A percentile compares a stretch with the other conserved stretches of the same genome.
phyloP scores from a whole-genome alignment of 768 basidiomycete species.

The Agrocybe chaxingu region DNA sequence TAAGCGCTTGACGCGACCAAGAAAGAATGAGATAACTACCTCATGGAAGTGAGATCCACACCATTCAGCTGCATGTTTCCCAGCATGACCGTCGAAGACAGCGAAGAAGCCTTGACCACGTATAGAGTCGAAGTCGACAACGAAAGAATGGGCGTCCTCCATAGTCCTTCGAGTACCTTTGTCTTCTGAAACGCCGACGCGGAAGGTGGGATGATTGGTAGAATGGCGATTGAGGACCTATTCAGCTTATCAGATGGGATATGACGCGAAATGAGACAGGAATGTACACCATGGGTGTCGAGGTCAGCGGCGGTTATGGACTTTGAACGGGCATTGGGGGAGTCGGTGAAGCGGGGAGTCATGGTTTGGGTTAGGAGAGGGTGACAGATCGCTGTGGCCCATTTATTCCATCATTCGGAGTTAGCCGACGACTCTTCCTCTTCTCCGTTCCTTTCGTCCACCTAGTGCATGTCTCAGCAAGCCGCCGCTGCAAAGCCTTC shows the following conservation, averaged over 20 bases:
- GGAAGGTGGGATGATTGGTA: conserved; percentile 57
- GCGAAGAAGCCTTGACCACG: conserved; percentile 98
- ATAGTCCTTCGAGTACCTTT: conserved; percentile 88
- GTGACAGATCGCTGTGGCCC: conserved; percentile 4
- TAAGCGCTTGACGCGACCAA: background rate
- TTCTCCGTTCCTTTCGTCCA: conserved; percentile 17
- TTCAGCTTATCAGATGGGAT: conserved; percentile 1
- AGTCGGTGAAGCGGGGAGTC: conserved; percentile 45
- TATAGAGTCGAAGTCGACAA: conserved; percentile 88
- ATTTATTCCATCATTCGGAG: conserved; percentile 18
- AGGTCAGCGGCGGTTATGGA: conserved; percentile 75
- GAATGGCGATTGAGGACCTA: conserved; percentile 80
- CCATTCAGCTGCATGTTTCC: conserved; percentile 99
- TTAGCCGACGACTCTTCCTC: conserved; percentile 21
- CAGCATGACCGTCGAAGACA: conserved; percentile 97
- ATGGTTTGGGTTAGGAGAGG: background rate
- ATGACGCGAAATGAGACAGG: background rate
- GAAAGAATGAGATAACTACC: conserved; percentile 33
- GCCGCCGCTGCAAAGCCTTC: conserved; percentile 80
- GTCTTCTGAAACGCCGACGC: conserved; percentile 78
- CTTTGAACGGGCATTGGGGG: conserved; percentile 78
- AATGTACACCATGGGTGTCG: conserved; percentile 74
- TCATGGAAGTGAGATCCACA: conserved; percentile 96
- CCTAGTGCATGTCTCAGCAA: conserved; percentile 92
- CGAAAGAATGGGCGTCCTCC: conserved; percentile 97